A percentile compares a stretch with the other conserved stretches of the same genome.
These are phyloP conservation scores for Iris macrosiphon DNA, from an alignment of 106 monocot genomes.

Conservation along the genomic window DNA sequence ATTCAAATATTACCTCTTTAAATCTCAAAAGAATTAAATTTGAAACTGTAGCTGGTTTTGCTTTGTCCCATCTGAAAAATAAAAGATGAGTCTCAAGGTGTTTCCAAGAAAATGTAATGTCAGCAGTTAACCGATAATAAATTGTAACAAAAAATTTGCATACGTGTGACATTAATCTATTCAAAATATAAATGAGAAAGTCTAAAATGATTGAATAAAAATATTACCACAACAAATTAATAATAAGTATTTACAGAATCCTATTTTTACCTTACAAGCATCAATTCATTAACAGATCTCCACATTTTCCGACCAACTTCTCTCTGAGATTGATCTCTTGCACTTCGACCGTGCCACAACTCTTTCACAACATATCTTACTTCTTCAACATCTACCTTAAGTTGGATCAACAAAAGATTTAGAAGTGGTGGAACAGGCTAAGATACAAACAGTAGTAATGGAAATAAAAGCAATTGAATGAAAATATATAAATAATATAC, in stretches of 20 bases:
- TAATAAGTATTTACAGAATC: background rate
- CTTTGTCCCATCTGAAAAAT: conserved; percentile 76
- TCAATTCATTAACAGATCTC: conserved; percentile 90
- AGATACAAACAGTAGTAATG: background rate
- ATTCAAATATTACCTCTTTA: conserved; percentile 78
- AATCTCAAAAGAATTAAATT: conserved; percentile 95
- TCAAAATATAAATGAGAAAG: too few relatives aligned
- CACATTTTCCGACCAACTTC: conserved; percentile 88
- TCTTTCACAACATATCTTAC: conserved; percentile 90
- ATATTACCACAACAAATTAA: background rate
- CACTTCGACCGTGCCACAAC: conserved; percentile 94
- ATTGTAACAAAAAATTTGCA: too few relatives aligned
- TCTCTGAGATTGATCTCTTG: conserved; percentile 71
- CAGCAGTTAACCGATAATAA: too few relatives aligned
- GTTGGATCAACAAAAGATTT: background rate
- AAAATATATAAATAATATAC: background rate
- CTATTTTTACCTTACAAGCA: conserved; percentile 68
- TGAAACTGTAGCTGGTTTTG: conserved; percentile 64
- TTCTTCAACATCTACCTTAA: conserved; percentile 90
- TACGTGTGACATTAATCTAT: too few relatives aligned
- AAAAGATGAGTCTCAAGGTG: too few relatives aligned
- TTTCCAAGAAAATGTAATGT: too few relatives aligned
- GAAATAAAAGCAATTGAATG: background rate
- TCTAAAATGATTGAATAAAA: too few relatives aligned
- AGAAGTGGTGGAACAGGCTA: background rate